Evolutionary conservation across 129 eudicot species (phyloP).

Genomic region (Chrysanthemum lavandulifolium): DNA sequence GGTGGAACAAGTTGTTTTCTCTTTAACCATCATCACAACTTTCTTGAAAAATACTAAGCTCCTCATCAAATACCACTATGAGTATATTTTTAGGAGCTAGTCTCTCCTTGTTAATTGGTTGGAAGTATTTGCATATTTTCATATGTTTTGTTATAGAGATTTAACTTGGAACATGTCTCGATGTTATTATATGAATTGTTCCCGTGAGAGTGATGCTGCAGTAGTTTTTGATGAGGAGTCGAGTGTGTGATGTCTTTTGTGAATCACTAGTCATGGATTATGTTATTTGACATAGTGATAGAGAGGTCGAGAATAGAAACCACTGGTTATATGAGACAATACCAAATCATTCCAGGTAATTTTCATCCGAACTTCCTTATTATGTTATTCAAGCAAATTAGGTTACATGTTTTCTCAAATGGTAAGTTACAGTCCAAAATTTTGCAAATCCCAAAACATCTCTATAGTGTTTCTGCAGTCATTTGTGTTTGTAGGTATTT

Average conservation of each 20-base stretch:
- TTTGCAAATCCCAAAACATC: not conserved
- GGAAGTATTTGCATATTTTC: not conserved
- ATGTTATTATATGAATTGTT: not conserved
- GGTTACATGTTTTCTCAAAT: not conserved
- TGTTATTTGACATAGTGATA: not conserved
- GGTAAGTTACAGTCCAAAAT: not conserved
- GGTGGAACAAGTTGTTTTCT: slow-evolving; percentile 35
- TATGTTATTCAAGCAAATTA: not conserved
- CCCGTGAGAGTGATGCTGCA: not conserved
- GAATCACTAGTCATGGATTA: not conserved
- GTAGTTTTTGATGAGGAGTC: no score
- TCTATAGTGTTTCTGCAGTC: not conserved
- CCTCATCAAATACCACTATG: no score
- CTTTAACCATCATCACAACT: no score
- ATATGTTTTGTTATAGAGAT: not conserved
- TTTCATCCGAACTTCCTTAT: not conserved
- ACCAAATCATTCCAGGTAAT: not conserved
- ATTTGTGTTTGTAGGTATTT: not conserved
- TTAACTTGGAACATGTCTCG: not conserved
- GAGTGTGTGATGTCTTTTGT: no score
- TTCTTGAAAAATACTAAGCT: no score
- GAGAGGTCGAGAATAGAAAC: not conserved
- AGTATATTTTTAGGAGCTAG: not conserved
- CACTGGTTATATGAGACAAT: not conserved
- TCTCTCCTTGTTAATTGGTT: not conserved